Percentiles rank a stretch among this genome's conserved stretches.
These are phyloP conservation scores for Kingdonia uniflora DNA, from an alignment of 164 flowering plant species.

Conservation along the genomic window DNA sequence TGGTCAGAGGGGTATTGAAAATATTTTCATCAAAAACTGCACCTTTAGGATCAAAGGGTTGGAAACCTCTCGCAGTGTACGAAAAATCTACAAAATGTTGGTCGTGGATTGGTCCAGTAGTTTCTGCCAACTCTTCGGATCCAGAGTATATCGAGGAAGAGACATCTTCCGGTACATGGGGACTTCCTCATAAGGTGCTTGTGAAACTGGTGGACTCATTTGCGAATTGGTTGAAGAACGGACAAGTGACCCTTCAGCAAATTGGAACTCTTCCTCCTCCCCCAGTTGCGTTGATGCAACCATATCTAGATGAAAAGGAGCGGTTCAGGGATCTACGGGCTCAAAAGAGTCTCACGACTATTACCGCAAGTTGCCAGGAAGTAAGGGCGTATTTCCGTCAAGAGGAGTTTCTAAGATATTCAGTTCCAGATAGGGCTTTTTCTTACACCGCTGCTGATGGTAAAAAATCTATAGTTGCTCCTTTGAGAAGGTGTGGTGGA, in stretches of 20 bases:
- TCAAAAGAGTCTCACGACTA: slow-evolving; percentile 87
- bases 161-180: slow-evolving; percentile 82
- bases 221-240: slow-evolving; percentile 95
- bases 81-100: slow-evolving; percentile 71
- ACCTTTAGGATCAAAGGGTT: slow-evolving; percentile 90
- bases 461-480: slow-evolving; percentile 89
- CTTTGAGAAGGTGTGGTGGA: slow-evolving; percentile 93
- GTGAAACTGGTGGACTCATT: slow-evolving; percentile 94
- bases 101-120: slow-evolving; percentile 80
- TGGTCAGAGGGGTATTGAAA: slow-evolving; percentile 87
- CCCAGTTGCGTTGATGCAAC: slow-evolving; percentile 56
- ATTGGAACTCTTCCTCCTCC: slow-evolving; percentile 93
- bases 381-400: slow-evolving; percentile 69
- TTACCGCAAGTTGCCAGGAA: slow-evolving; percentile 82
- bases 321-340: slow-evolving; percentile 88
- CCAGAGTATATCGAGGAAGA: slow-evolving; percentile 53
- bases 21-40: slow-evolving; percentile 83
- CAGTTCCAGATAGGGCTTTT: slow-evolving; percentile 92
- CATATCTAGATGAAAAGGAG: slow-evolving; percentile 80
- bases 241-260: slow-evolving; percentile 88
- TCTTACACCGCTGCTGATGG: slow-evolving; percentile 95
- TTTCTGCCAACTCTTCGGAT: slow-evolving; percentile 32
- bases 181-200: slow-evolving; percentile 84
- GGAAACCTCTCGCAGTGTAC: slow-evolving; percentile 75
- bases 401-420: slow-evolving; percentile 84